Conservation (phyloP, 2,329 filamentous ascomycete genomes). For the Dendrostoma leiphaemia region DNA sequence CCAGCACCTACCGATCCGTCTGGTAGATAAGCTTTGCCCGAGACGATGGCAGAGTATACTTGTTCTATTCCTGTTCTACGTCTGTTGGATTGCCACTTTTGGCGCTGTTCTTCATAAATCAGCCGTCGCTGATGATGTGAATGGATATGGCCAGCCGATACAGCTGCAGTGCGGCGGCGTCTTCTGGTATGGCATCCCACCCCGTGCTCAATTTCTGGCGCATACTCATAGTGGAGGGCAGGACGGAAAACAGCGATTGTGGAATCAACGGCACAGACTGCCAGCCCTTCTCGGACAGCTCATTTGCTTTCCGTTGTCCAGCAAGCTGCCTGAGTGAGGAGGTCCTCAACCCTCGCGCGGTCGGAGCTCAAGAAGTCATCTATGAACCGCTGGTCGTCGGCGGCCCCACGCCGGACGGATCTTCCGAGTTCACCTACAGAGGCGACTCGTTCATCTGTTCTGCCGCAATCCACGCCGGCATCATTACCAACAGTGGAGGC, state of each 20-base stretch:
- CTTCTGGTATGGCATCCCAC: slow-evolving; percentile 8
- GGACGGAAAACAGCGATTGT: slow-evolving; percentile 13
- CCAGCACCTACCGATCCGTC: slow-evolving; percentile 15
- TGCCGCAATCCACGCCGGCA: slow-evolving; percentile 15
- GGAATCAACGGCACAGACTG: slow-evolving; percentile 14
- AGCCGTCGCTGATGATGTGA: slow-evolving; percentile 6
- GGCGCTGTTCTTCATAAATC: slow-evolving; percentile 14
- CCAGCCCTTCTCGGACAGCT: slow-evolving; percentile 13
- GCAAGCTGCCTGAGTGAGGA: slow-evolving; percentile 14
- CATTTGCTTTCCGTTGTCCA: slow-evolving; percentile 16
- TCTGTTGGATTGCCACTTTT: slow-evolving; percentile 17
- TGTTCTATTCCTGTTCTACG: slow-evolving; percentile 11
- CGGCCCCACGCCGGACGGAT: slow-evolving; percentile 5
- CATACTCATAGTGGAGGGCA: slow-evolving; percentile 5
- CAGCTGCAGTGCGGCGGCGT: slow-evolving; percentile 6
- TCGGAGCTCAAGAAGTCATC: slow-evolving; percentile 14
- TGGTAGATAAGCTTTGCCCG: slow-evolving; percentile 8
- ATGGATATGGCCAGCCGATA: slow-evolving; percentile 11
- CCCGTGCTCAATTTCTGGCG: not conserved
- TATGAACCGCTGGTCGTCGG: slow-evolving; percentile 15
- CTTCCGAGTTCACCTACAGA: slow-evolving; percentile 8
- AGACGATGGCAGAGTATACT: slow-evolving; percentile 12
- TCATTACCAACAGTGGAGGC: slow-evolving; percentile 10
- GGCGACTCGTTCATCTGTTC: slow-evolving; percentile 18
- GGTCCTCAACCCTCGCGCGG: slow-evolving; percentile 15